phyloP scores from a whole-genome alignment of 176 grass and related monocot species.

The Triticum urartu region DNA sequence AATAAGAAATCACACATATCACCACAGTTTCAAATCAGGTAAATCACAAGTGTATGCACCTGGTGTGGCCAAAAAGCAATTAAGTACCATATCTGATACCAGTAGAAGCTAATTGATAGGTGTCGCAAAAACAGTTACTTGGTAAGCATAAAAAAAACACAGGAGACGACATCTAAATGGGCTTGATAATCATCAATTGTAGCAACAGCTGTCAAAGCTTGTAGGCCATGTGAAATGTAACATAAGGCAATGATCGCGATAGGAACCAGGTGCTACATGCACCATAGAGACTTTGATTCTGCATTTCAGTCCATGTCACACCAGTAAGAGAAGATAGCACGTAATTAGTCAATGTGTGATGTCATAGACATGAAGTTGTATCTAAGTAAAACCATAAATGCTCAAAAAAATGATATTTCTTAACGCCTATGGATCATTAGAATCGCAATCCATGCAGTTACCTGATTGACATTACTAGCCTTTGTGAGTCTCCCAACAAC shows the following conservation, averaged over 20 bases:
- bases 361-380: neutral
- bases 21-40: conserved; percentile 12
- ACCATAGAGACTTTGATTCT: neutral
- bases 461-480: conserved; percentile 87
- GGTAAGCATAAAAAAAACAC: conserved; percentile 1
- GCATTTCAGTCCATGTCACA: neutral
- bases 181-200: neutral
- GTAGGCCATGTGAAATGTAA: conserved; percentile 5
- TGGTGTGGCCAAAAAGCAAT: neutral
- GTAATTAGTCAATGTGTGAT: conserved; percentile 2
- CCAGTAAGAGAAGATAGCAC: conserved; percentile 17
- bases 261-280: conserved; percentile 6
- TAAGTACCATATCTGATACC: neutral
- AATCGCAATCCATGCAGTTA: conserved; percentile 29
- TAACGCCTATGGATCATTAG: conserved; percentile 2
- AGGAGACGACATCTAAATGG: conserved; percentile 20
- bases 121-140: neutral
- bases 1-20: neutral
- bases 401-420: neutral
- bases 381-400: neutral
- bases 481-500: conserved; percentile 95
- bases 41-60: conserved; percentile 2
- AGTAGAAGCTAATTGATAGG: neutral
- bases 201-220: conserved; percentile 5
- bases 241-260: neutral